These are phyloP conservation scores for Piromyces finnis DNA, from an alignment of 192 early-diverging fungal species.

Conservation along the genomic window DNA sequence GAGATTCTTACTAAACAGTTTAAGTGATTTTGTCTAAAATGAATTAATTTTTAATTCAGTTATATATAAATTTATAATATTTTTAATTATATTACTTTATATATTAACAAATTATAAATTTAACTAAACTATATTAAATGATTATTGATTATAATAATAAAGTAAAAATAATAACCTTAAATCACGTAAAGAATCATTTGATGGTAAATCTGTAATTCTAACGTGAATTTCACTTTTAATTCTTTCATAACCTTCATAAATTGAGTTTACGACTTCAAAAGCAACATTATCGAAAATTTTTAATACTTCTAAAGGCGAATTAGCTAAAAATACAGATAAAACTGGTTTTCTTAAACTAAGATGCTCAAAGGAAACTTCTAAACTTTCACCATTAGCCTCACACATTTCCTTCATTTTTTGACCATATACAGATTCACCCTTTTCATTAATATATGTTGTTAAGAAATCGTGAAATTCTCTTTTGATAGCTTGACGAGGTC, in stretches of 20 bases:
- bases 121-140: not conserved
- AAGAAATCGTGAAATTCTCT: conserved; percentile 81
- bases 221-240: conserved; percentile 90
- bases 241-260: conserved; percentile 76
- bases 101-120: too few relatives aligned
- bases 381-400: conserved; percentile 64
- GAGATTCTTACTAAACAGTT: conserved; percentile 80
- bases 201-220: conserved; percentile 74
- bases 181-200: conserved; percentile 68
- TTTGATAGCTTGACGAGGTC: conserved; percentile 61
- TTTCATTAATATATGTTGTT: conserved; percentile 62
- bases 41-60: not conserved
- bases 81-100: too few relatives aligned
- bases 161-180: too few relatives aligned
- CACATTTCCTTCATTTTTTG: conserved; percentile 77
- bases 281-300: conserved; percentile 86
- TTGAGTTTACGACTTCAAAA: conserved; percentile 68
- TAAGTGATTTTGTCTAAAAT: conserved; percentile 63
- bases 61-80: not conserved
- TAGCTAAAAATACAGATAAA: conserved; percentile 75
- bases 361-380: conserved; percentile 76
- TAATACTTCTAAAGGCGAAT: conserved; percentile 74
- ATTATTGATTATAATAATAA: not conserved
- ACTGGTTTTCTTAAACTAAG: conserved; percentile 59
- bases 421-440: conserved; percentile 83